A percentile compares a stretch with the other conserved stretches of the same genome.
phyloP scores from a whole-genome alignment of 805 yeast genomes.

The Saccharomycopsis malanga region DNA sequence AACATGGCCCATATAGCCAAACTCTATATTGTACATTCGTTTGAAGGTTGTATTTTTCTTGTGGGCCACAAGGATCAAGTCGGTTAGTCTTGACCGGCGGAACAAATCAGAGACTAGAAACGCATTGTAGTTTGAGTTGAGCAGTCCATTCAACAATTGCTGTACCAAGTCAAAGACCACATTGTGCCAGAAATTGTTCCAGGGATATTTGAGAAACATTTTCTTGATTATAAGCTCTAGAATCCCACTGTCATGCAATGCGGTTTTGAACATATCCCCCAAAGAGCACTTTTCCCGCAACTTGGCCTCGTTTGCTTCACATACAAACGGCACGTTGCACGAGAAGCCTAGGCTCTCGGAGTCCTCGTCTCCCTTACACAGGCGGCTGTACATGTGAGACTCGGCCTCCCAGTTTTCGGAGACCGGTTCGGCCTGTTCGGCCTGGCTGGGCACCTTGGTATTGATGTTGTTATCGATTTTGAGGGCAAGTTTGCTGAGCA shows the following conservation, averaged over 20 bases:
- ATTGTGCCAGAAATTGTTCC: constrained; percentile 96
- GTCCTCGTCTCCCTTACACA: too few species aligned
- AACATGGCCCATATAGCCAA: constrained; percentile 87
- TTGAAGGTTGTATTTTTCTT: constrained; percentile 10
- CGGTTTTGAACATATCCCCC: constrained; percentile 83
- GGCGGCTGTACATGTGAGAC: too few species aligned
- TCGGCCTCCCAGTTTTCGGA: constrained; percentile 22
- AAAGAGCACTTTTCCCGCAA: constrained; percentile 59
- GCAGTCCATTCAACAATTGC: constrained; percentile 83
- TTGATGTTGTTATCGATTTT: constrained; percentile 19
- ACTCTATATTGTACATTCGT: constrained; percentile 9
- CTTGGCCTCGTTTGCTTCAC: constrained; percentile 32
- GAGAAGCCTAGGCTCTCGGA: background rate
- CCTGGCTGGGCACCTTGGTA: constrained; percentile 13
- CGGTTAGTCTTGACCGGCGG: constrained; percentile 5
- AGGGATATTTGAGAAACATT: constrained; percentile 73
- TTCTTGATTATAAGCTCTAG: constrained; percentile 60
- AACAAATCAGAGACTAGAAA: constrained; percentile 55
- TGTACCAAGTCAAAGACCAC: constrained; percentile 96
- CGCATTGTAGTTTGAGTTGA: constrained; percentile 80
- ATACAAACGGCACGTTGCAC: constrained; percentile 14
- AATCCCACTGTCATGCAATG: constrained; percentile 67
- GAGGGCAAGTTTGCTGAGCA: constrained; percentile 17
- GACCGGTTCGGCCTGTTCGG: constrained; percentile 11
- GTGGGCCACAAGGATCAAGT: constrained; percentile 12